Evolutionary conservation across 2,329 filamentous ascomycete species (phyloP), one percentile per base, ranked within the genome.

Genomic region (Exserohilum rostratum): DNA sequence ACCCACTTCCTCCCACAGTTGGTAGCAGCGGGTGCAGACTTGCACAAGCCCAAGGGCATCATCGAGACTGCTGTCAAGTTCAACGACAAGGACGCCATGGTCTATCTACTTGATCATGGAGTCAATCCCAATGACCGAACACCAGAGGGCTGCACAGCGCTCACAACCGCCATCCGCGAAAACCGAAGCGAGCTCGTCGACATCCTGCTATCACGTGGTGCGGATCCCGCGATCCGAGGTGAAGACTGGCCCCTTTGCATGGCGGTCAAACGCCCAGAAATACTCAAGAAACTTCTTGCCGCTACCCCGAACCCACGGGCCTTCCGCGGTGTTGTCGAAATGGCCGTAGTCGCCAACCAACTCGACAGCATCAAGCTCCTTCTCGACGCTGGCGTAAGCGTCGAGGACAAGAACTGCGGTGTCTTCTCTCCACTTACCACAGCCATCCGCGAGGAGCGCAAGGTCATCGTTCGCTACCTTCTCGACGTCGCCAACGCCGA

Each of bases 191-290:
- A 88, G 5, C 78, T 88, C 61, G 80, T 89, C 18, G 83, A 87
- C 34, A 69, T 82, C 10, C 78, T 89, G 1, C 77, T 88, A 6
- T 70, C 76, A 3, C 79, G 83, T 25, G 86, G 86, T 10, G 86
- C 85, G 0, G 84, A 88, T 56, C 84, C 86, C 4, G 83, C 83
- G 50, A 75, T 87, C 15, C 81, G 87, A 12, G 87, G 87, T 30
- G 79, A 88, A 64, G 86, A 90, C 67, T 90, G 87, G 87, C 88
- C 88, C 0, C 79, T 90, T 10, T 87, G 83, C 70, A 86, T 90
- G 83, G 86, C 87, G 0, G 86, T 89, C 45, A 80, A 79, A 55
- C 82, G 85, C 31, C 87, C 88, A 0, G 69, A 72, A 0, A 82
- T 90, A 38, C 80, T 90, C 10, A 80, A 81, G 62, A 82, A 81